Evolutionary conservation across 2,329 filamentous ascomycete genomes (phyloP).

Genomic region (Apiospora malaysiana): DNA sequence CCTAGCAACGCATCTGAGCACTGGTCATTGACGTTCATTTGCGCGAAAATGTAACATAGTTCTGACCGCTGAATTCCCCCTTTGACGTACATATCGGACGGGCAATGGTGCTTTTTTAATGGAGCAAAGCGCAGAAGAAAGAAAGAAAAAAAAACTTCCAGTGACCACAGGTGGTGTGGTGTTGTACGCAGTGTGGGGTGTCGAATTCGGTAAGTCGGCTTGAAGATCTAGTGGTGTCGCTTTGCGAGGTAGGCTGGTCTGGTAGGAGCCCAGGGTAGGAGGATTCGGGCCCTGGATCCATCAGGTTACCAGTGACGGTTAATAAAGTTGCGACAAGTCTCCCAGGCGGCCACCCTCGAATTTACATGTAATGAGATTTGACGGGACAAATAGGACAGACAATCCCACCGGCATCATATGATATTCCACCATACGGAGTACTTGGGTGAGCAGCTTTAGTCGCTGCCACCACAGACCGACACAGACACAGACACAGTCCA

Average conservation of each 20-base stretch:
- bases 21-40: not conserved
- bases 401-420: not conserved
- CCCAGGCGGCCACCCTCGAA: not conserved
- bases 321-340: constrained; percentile 16
- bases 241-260: not conserved
- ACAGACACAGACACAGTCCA: not conserved
- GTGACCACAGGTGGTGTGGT: not conserved
- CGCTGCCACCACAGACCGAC: not conserved
- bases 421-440: too few species aligned
- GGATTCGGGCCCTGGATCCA: not conserved
- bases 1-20: not conserved
- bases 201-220: constrained; percentile 12
- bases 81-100: constrained; percentile 11
- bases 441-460: not conserved
- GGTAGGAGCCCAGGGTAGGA: not conserved
- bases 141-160: not conserved
- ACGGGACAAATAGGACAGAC: not conserved
- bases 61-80: constrained; percentile 15
- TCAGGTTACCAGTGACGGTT: not conserved
- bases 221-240: not conserved
- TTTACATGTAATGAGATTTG: not conserved
- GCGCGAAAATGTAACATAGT: not conserved
- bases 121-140: not conserved
- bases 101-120: not conserved
- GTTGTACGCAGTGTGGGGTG: constrained; percentile 8